These are phyloP conservation scores for Xylaria digitata DNA, from an alignment of 2,329 filamentous ascomycete genomes.

Conservation along the genomic window DNA sequence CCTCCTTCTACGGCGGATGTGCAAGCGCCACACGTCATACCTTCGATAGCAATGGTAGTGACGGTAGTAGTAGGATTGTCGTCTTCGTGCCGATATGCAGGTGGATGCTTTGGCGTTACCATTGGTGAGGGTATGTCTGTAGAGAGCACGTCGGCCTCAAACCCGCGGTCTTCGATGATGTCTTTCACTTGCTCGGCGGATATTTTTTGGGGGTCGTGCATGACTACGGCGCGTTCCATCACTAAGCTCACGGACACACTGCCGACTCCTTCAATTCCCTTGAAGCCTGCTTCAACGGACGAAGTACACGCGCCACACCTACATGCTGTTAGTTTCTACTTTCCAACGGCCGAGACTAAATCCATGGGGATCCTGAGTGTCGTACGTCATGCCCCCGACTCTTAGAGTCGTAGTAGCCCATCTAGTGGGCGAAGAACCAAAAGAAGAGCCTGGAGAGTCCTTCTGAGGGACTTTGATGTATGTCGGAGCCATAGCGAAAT, in stretches of 20 bases:
- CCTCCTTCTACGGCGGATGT: slow-evolving; percentile 86
- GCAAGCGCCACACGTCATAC: slow-evolving; percentile 93
- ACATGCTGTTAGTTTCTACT: slow-evolving; percentile 56
- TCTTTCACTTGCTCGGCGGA: slow-evolving; percentile 81
- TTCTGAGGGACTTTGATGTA: slow-evolving; percentile 60
- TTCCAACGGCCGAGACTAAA: slow-evolving; percentile 4
- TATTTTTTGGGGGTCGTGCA: slow-evolving; percentile 83
- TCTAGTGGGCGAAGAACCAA: slow-evolving; percentile 61
- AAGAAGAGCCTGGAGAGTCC: slow-evolving; percentile 49
- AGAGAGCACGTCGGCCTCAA: slow-evolving; percentile 89
- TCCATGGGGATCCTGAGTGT: slow-evolving; percentile 9
- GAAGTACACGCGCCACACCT: slow-evolving; percentile 94
- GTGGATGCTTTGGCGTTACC: slow-evolving; percentile 53
- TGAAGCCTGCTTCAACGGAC: slow-evolving; percentile 92
- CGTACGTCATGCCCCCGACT: slow-evolving; percentile 84
- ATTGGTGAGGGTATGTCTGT: slow-evolving; percentile 75
- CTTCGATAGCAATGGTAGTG: slow-evolving; percentile 82
- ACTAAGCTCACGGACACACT: slow-evolving; percentile 92
- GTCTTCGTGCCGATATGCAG: slow-evolving; percentile 52
- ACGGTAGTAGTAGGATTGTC: slow-evolving; percentile 62
- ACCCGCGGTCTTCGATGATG: slow-evolving; percentile 90
- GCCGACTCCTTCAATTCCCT: slow-evolving; percentile 81
- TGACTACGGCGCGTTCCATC: slow-evolving; percentile 94
- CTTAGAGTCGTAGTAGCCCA: slow-evolving; percentile 92
- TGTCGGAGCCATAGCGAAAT: slow-evolving; percentile 61